Conservation (phyloP, 2,329 filamentous ascomycete species). For the Diaporthe vaccinii region DNA sequence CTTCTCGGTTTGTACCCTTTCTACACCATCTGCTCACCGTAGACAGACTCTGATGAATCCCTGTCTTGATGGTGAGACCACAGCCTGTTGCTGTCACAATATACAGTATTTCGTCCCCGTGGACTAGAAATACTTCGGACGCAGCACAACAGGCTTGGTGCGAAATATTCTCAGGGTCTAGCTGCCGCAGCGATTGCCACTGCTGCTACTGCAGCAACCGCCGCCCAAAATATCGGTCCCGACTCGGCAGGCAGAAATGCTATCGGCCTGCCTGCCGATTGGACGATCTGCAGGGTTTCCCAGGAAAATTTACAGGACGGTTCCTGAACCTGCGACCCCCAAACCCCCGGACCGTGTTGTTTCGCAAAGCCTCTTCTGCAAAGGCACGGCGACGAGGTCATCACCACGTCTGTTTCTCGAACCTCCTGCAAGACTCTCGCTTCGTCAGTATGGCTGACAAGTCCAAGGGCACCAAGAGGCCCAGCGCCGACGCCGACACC, state of each 20-base stretch:
- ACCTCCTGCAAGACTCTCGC: constrained; percentile 13
- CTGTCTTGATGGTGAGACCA: neutral
- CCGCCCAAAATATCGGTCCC: constrained; percentile 27
- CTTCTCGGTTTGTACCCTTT: neutral
- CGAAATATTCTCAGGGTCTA: constrained; percentile 2
- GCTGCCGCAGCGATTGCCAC: neutral
- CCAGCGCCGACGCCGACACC: constrained; percentile 55
- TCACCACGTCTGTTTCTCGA: constrained; percentile 9
- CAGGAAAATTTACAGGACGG: constrained; percentile 33
- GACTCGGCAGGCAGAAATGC: constrained; percentile 32
- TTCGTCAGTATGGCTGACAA: constrained; percentile 55
- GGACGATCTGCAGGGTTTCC: constrained; percentile 9
- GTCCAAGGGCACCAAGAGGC: constrained; percentile 57
- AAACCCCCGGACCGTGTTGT: neutral
- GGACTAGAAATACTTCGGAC: too few relatives aligned
- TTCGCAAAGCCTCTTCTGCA: constrained; percentile 25
- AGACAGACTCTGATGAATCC: neutral
- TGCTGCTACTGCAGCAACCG: constrained; percentile 7
- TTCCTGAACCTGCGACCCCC: neutral
- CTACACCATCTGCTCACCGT: neutral
- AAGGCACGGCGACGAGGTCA: constrained; percentile 13
- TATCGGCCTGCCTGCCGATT: constrained; percentile 31
- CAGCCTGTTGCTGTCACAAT: neutral
- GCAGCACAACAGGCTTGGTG: neutral
- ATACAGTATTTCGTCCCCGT: neutral